phyloP scores from a whole-genome alignment of 2,329 filamentous ascomycete species.

The Ophiostoma pallidulum region DNA sequence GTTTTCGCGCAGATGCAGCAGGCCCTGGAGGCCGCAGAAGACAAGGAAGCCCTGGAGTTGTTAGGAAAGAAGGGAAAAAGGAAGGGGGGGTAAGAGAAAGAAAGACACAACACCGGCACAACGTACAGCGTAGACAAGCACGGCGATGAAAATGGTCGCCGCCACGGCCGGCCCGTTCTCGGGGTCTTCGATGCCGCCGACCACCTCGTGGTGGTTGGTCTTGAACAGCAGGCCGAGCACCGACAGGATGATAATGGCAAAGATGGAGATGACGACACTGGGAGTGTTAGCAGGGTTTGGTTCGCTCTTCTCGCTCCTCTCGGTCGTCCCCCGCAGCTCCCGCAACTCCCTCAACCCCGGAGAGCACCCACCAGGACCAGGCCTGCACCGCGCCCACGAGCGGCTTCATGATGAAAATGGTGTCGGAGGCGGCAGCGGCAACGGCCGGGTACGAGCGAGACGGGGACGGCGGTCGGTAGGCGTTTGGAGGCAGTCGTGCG shows the following conservation, averaged over 20 bases:
- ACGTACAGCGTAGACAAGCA: slow-evolving; percentile 81
- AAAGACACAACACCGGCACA: too few relatives aligned
- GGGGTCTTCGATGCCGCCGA: slow-evolving; percentile 64
- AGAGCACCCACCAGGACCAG: slow-evolving; percentile 72
- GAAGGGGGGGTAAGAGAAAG: neutral
- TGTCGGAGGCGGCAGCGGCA: slow-evolving; percentile 6
- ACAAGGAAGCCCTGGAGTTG: slow-evolving; percentile 80
- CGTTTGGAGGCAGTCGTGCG: neutral
- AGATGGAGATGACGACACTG: slow-evolving; percentile 63
- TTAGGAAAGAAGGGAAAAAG: too few relatives aligned
- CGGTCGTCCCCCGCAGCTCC: too few relatives aligned
- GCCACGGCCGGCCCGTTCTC: slow-evolving; percentile 70
- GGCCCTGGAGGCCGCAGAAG: slow-evolving; percentile 84
- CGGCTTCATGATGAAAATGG: slow-evolving; percentile 69
- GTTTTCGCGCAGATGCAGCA: slow-evolving; percentile 74
- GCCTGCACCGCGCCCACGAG: slow-evolving; percentile 85
- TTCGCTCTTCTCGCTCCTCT: neutral
- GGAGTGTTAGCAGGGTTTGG: slow-evolving; percentile 9
- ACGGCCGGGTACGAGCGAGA: neutral
- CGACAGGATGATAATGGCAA: slow-evolving; percentile 57
- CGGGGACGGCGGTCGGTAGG: slow-evolving; percentile 5
- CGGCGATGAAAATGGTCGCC: slow-evolving; percentile 75
- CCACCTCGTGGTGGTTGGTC: slow-evolving; percentile 71
- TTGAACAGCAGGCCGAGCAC: slow-evolving; percentile 63
- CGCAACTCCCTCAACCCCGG: neutral